phyloP scores from a whole-genome alignment of 2,329 filamentous ascomycete genomes.

The Thelonectria blattea region DNA sequence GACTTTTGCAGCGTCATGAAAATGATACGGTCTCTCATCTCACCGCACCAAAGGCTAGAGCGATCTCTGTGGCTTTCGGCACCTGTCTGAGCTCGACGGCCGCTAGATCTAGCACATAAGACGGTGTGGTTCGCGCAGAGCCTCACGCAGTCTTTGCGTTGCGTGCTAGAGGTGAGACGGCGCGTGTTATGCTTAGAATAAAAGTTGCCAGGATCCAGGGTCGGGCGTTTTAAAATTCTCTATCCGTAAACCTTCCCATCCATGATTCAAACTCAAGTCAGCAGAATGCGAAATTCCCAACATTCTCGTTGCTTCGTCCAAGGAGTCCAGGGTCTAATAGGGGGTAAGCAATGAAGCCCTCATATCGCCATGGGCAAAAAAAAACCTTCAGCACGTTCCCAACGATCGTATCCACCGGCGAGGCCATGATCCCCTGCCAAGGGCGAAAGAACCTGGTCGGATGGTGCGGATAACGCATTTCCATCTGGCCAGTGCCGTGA shows the following conservation, averaged over 20 bases:
- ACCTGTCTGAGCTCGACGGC: no score
- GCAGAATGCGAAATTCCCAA: neutral
- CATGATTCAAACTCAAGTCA: neutral
- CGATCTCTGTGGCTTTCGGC: neutral
- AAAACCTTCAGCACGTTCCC: neutral
- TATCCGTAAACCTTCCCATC: no score
- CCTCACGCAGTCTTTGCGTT: neutral
- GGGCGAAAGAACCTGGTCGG: neutral
- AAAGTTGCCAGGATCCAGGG: neutral
- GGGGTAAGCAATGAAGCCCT: neutral
- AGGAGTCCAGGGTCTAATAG: neutral
- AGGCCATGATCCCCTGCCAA: neutral
- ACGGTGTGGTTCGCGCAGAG: neutral
- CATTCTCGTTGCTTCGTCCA: neutral
- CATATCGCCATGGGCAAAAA: neutral
- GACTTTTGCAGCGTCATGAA: neutral
- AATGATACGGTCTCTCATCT: neutral
- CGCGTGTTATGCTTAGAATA: slow-evolving; percentile 1
- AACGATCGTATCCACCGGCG: slow-evolving; percentile 1
- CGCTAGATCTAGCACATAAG: neutral
- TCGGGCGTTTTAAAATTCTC: neutral
- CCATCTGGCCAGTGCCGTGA: neutral
- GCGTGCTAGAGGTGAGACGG: neutral
- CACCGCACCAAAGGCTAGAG: neutral
- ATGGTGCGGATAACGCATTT: neutral